Base-by-base conservation (phyloP, 2,329 filamentous ascomycete species). In the Colletotrichum viniferum region DNA sequence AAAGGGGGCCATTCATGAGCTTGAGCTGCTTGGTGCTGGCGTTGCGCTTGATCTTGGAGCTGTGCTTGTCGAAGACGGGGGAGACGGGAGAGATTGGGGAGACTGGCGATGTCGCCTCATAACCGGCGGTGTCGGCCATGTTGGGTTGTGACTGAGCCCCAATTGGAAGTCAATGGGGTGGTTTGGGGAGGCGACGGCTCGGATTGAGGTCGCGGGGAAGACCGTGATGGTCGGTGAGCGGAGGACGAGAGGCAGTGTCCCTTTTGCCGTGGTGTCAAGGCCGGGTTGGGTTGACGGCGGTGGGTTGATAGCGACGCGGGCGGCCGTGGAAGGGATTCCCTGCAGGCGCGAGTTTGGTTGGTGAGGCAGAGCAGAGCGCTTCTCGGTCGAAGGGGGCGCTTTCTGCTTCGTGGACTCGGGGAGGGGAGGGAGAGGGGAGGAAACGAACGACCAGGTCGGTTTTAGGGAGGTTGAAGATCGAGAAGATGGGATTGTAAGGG, bases 1-100 rank as follows among this genome's bases (percentile, higher is more conserved):
- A 92, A 65, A 91, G 83, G n/a, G 89, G 89, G 4, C 88, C 88
- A 79, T 90, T 89, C 87, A 89, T 89, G 78, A 86, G 87, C 60
- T 76, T 73, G 43, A 77, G 75, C 65, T 77, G 76, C 72, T 74
- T 73, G 26, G 76, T 74, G 69, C 76, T 76, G n/a, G 69, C 69
- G 30, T 73, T 75, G 30, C 63, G 66, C 61, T 72, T 65, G 24
- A 75, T 69, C 55, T 56, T 66, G 58, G 43, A 63, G n/a, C 61
- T 69, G 24, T 61, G 61, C 66, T 71, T 75, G 32, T 72, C 75
- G 30, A 63, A 52, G 13, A 67, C 55, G 38, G 58, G 58, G 26
- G 58, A 61, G 12, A 63, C 61, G 24, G 61, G 34, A 8, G 61
- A 63, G 61, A 63, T 63, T 32, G 61, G 61, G 21, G 61, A 63